Percentiles rank a stretch among this genome's conserved stretches.
These are phyloP conservation scores for Chaetomium cochliodes DNA, from an alignment of 495 filamentous ascomycete genomes.

Conservation along the genomic window DNA sequence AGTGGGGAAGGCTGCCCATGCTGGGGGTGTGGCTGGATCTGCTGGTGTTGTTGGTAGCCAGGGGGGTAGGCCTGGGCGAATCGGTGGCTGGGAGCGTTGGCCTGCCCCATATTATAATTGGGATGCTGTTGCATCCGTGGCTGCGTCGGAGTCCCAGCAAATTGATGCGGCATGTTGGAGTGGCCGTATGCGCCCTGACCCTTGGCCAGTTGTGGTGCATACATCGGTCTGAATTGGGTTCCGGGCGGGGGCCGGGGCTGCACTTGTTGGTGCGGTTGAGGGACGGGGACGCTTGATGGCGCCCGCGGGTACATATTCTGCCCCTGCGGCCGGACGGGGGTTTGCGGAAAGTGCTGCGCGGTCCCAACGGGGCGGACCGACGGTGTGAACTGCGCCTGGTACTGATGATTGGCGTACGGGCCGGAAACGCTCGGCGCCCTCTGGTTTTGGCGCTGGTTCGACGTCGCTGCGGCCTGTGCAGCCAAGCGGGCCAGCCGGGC, in stretches of 20 bases:
- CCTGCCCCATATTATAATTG: slow-evolving; percentile 33
- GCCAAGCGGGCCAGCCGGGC: slow-evolving; percentile 39
- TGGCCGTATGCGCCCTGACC: slow-evolving; percentile 42
- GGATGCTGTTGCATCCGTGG: slow-evolving; percentile 37
- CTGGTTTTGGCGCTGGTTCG: slow-evolving; percentile 41
- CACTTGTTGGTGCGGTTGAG: slow-evolving; percentile 34
- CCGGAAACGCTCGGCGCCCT: slow-evolving; percentile 41
- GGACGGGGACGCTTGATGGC: slow-evolving; percentile 36
- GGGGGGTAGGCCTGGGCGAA: slow-evolving; percentile 32
- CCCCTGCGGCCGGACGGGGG: slow-evolving; percentile 41
- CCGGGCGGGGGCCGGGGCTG: slow-evolving; percentile 33
- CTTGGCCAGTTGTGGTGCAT: slow-evolving; percentile 40
- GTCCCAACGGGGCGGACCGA: slow-evolving; percentile 42
- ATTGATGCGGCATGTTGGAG: slow-evolving; percentile 39
- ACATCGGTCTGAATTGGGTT: slow-evolving; percentile 40
- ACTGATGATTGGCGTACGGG: slow-evolving; percentile 42
- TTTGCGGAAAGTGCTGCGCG: slow-evolving; percentile 45
- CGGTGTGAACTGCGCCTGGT: slow-evolving; percentile 36
- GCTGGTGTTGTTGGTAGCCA: slow-evolving; percentile 35
- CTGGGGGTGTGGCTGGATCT: slow-evolving; percentile 35
- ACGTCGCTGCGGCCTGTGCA: slow-evolving; percentile 36
- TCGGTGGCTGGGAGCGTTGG: slow-evolving; percentile 33
- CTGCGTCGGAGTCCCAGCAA: slow-evolving; percentile 40
- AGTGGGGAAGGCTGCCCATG: slow-evolving; percentile 25
- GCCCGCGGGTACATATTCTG: slow-evolving; percentile 36